Conservation (phyloP, 2,329 filamentous ascomycete species). For the Neofusicoccum ribis region DNA sequence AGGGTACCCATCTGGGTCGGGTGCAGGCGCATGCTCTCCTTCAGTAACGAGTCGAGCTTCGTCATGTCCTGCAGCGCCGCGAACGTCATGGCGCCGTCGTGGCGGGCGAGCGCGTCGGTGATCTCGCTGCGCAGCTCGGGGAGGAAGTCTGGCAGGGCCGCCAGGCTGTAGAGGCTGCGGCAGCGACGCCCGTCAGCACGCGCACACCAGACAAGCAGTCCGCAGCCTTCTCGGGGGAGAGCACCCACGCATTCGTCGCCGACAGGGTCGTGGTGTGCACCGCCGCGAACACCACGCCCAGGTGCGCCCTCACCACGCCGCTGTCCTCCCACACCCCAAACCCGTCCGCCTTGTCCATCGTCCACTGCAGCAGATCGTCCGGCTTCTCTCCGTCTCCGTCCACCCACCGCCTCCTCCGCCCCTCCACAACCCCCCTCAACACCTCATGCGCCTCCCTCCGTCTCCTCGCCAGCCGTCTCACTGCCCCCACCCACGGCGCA, state of each 20-base stretch:
- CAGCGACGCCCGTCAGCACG: too few relatives aligned
- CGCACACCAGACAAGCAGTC: too few relatives aligned
- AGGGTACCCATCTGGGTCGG: slow-evolving; percentile 26
- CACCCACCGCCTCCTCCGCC: background rate
- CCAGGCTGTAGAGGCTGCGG: slow-evolving; percentile 31
- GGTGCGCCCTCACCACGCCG: slow-evolving; percentile 24
- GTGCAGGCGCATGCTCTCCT: slow-evolving; percentile 33
- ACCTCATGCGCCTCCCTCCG: slow-evolving; percentile 28
- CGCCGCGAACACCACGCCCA: slow-evolving; percentile 32
- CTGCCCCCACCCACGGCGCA: background rate
- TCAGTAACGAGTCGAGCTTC: slow-evolving; percentile 41
- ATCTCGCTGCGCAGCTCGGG: slow-evolving; percentile 45
- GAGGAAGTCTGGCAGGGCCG: slow-evolving; percentile 41
- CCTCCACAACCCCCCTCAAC: background rate
- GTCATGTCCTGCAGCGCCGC: slow-evolving; percentile 35
- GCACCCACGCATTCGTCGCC: slow-evolving; percentile 25
- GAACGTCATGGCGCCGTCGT: slow-evolving; percentile 31
- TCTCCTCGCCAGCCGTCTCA: background rate
- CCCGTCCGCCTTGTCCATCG: slow-evolving; percentile 29
- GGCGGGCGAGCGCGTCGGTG: slow-evolving; percentile 39
- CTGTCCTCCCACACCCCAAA: slow-evolving; percentile 20
- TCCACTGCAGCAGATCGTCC: slow-evolving; percentile 42
- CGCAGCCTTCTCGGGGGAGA: background rate
- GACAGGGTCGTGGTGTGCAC: slow-evolving; percentile 35
- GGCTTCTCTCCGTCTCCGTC: slow-evolving; percentile 26